These are phyloP conservation scores for Nadsonia fulvescens DNA, from an alignment of 805 yeast species.

Conservation along the genomic window DNA sequence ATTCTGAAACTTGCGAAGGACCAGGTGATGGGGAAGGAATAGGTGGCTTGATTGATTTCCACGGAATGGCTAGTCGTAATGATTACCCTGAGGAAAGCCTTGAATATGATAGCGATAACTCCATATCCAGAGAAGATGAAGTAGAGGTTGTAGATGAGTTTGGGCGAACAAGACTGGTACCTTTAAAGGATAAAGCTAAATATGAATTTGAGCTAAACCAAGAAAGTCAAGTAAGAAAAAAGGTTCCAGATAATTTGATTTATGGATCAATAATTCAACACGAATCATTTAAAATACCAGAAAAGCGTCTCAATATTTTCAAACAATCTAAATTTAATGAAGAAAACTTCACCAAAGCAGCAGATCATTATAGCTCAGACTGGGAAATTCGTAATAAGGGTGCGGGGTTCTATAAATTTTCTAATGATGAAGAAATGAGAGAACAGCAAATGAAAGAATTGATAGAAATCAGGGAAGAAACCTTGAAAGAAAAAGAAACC, in stretches of 20 bases:
- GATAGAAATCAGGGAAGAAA: slow-evolving; percentile 5
- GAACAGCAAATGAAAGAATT: slow-evolving; percentile 9
- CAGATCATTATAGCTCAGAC: slow-evolving; percentile 11
- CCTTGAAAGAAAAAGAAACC: too few species aligned
- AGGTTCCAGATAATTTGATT: slow-evolving; percentile 7
- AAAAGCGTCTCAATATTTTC: slow-evolving; percentile 1
- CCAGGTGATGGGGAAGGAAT: too few species aligned
- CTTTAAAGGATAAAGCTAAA: slow-evolving; percentile 2
- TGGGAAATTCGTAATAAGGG: slow-evolving; percentile 13
- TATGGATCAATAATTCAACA: slow-evolving; percentile 11
- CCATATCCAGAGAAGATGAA: too few species aligned
- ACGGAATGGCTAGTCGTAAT: too few species aligned
- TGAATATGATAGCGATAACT: too few species aligned
- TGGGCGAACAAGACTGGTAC: slow-evolving; percentile 12
- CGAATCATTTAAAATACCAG: slow-evolving; percentile 8
- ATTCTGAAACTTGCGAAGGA: too few species aligned
- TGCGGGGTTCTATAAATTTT: slow-evolving; percentile 12
- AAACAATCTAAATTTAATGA: too few species aligned
- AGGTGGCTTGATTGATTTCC: too few species aligned
- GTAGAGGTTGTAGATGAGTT: slow-evolving; percentile 12
- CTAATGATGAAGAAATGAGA: slow-evolving; percentile 7
- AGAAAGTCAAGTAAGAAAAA: too few species aligned
- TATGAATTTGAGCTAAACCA: too few species aligned
- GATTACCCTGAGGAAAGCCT: too few species aligned
- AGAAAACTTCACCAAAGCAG: slow-evolving; percentile 2